Evolutionary conservation across 139 green algal species (phyloP), one percentile per base, ranked within the genome.

Genomic region (Gonium pectorale): DNA sequence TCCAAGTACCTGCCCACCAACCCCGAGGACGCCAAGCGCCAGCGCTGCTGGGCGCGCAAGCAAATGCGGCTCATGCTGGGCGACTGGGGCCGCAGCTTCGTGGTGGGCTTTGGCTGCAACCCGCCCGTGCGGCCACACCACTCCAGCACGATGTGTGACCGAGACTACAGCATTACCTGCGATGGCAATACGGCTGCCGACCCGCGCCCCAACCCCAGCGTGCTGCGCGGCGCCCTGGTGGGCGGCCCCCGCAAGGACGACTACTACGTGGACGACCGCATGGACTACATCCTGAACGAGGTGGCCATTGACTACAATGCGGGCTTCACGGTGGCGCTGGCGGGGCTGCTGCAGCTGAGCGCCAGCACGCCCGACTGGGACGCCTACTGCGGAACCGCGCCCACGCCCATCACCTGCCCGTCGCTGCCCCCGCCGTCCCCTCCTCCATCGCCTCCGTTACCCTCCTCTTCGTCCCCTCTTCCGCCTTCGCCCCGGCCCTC

Each of bases 261-360:
- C 83, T n/a, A 27, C 21, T 87, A 80, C 24, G 49, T 59, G 15
- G 86, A 87, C n/a, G 59, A 67, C 56, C 51, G 82, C 7, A 40
- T 43, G 38, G 43, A 87, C 46, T 83, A 84, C 63, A 54, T 80
- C 19, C 29, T 83, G 35, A 89, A 84, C 33, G 66, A 86, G 44
- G 89, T 92, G 37, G 63, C 75, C 40, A 56, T 90, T 29, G 89
- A 92, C 27, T 90, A 84, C 59, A 92, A 92, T 70, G 85, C 68
- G 51, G 86, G 66, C 11, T 87, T 90, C 86, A 89, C 68, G 13
- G 89, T 84, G 9, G 86, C 86, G n/a, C 35, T 80, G 22, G 51
- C 72, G 5, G 72, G 46, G 1, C n/a, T 79, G 70, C 70, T 64
- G 70, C 46, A 63, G 46, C 46, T 79, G 46, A 46, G 70, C 13